Percentiles rank a stretch among this genome's conserved stretches.
Evolutionary conservation across 345 rosid species (phyloP).

Genomic region (Eucalyptus tenuipes): DNA sequence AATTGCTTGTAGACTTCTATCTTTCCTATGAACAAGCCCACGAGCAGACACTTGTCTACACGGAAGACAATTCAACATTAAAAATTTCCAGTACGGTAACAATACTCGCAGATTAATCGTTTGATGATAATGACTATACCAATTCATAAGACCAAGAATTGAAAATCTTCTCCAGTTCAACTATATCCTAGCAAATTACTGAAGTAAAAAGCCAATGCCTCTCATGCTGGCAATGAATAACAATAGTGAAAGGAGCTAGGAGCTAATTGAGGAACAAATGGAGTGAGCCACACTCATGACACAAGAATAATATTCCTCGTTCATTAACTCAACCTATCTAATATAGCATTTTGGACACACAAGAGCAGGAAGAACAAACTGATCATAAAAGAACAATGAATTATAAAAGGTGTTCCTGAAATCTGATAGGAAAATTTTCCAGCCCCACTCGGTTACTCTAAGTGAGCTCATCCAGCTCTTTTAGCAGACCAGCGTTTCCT

Average conservation of each 20-base stretch:
- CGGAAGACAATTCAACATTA: neutral
- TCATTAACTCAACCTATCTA: neutral
- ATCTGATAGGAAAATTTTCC: neutral
- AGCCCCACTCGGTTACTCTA: neutral
- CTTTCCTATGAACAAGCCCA: neutral
- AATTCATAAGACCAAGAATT: neutral
- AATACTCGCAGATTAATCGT: neutral
- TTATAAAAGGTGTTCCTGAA: neutral
- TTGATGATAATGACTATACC: neutral
- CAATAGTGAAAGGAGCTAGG: neutral
- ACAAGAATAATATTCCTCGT: neutral
- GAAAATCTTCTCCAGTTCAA: neutral
- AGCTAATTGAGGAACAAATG: neutral
- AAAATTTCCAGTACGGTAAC: neutral
- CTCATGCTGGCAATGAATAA: neutral
- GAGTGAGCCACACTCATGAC: neutral
- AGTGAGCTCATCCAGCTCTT: neutral
- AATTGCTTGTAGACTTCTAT: neutral
- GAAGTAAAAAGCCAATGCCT: neutral
- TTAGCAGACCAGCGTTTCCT: neutral
- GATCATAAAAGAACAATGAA: neutral
- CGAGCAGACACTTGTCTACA: neutral
- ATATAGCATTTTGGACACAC: neutral
- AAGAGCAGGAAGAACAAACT: neutral
- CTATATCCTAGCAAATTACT: neutral